These are phyloP conservation scores for Eimeria necatrix DNA, from an alignment of 169 alveolate species.

Conservation along the genomic window DNA sequence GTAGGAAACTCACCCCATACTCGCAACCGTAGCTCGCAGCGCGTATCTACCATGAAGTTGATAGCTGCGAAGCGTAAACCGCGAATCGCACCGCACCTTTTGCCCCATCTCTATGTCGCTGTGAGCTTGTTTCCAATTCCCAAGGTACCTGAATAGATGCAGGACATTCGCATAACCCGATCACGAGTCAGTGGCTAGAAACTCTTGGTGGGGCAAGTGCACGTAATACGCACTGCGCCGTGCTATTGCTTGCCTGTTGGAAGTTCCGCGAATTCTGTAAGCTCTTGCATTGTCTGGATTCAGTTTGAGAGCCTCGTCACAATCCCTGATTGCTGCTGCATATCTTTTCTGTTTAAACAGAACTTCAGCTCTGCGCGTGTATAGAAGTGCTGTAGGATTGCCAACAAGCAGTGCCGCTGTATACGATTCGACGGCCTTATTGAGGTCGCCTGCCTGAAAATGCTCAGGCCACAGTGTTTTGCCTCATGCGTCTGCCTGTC, in stretches of 20 bases:
- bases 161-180: no score
- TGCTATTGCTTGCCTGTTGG: conserved; percentile 83
- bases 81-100: conserved; percentile 66
- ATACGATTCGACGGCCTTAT: conserved; percentile 83
- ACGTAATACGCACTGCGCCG: background rate
- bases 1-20: background rate
- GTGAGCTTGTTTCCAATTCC: conserved; percentile 88
- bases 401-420: conserved; percentile 84
- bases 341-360: conserved; percentile 84
- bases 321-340: conserved; percentile 87
- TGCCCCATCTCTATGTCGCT: conserved; percentile 88
- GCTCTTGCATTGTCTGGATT: conserved; percentile 89
- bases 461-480: background rate
- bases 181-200: background rate
- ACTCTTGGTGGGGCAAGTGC: background rate
- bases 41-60: background rate
- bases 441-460: conserved; percentile 81
- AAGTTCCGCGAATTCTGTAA: conserved; percentile 85
- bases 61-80: background rate
- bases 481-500: background rate
- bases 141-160: conserved; percentile 80
- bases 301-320: conserved; percentile 87
- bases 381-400: conserved; percentile 88
- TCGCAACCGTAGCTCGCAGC: background rate
- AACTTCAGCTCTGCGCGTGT: conserved; percentile 87